phyloP scores from a whole-genome alignment of 352 stramenopile genomes.

The Phytophthora pluvialis region DNA sequence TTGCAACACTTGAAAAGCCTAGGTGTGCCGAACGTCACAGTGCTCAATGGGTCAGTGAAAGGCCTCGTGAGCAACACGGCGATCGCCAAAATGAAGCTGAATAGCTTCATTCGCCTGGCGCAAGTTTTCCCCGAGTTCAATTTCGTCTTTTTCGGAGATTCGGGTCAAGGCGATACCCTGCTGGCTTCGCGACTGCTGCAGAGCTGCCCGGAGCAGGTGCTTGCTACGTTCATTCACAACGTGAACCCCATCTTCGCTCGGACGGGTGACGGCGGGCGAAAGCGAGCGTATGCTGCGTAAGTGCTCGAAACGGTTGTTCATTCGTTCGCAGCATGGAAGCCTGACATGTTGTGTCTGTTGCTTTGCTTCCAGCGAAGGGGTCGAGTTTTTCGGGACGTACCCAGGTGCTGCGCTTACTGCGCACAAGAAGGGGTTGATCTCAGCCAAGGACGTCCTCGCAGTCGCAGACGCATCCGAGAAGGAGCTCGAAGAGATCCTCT shows the following conservation, averaged over 20 bases:
- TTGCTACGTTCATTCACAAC: conserved; percentile 84
- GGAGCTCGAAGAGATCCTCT: conserved; percentile 57
- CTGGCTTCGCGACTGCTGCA: conserved; percentile 69
- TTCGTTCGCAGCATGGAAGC: neutral
- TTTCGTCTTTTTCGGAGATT: conserved; percentile 89
- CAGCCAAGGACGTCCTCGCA: conserved; percentile 51
- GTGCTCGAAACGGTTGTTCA: conserved; percentile 18
- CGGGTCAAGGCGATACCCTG: conserved; percentile 78
- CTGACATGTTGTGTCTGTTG: neutral
- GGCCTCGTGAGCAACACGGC: conserved; percentile 86
- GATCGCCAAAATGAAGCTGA: conserved; percentile 82
- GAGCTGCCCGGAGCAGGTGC: conserved; percentile 62
- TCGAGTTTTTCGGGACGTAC: conserved; percentile 82
- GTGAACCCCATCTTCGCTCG: conserved; percentile 60
- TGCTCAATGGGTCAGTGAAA: conserved; percentile 81
- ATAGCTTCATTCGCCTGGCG: conserved; percentile 84
- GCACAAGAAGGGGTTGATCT: conserved; percentile 68
- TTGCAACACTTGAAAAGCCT: conserved; percentile 82
- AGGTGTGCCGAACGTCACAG: conserved; percentile 73
- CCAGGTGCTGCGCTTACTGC: conserved; percentile 60
- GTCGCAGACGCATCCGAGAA: conserved; percentile 48
- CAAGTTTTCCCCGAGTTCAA: conserved; percentile 85
- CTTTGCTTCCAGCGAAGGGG: conserved; percentile 55
- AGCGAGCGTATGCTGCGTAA: conserved; percentile 67
- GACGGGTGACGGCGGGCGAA: conserved; percentile 70